Evolutionary conservation across 495 filamentous ascomycete species (phyloP).

Genomic region (Penicillium cosmopolitanum): DNA sequence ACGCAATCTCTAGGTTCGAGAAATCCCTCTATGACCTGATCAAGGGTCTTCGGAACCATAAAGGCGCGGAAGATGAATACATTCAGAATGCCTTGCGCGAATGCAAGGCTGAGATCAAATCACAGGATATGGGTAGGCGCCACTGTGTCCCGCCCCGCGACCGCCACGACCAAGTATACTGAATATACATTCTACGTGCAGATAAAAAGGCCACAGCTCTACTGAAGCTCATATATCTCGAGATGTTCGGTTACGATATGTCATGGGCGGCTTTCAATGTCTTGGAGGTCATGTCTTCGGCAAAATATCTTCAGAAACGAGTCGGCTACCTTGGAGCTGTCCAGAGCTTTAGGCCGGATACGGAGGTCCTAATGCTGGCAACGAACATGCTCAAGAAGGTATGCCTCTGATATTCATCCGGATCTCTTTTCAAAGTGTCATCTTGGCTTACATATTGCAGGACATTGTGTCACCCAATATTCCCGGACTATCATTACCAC

Average conservation of each 20-base stretch:
- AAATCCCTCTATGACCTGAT: slow-evolving; percentile 99
- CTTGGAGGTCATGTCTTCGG: slow-evolving; percentile 95
- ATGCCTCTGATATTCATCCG: background rate
- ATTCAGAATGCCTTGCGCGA: slow-evolving; percentile 88
- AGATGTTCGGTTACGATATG: slow-evolving; percentile 99
- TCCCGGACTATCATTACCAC: slow-evolving; percentile 78
- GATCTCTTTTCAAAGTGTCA: slow-evolving; percentile 9
- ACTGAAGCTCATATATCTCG: slow-evolving; percentile 92
- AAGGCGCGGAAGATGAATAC: slow-evolving; percentile 90
- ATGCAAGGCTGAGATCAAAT: slow-evolving; percentile 88
- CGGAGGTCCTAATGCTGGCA: slow-evolving; percentile 95
- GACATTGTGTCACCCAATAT: slow-evolving; percentile 78
- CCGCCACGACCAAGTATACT: slow-evolving; percentile 21
- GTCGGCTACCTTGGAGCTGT: slow-evolving; percentile 96
- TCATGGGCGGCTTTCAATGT: slow-evolving; percentile 99
- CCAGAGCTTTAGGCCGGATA: slow-evolving; percentile 93
- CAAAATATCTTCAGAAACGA: slow-evolving; percentile 91
- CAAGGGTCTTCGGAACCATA: slow-evolving; percentile 89
- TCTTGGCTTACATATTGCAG: slow-evolving; percentile 41
- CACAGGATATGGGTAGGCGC: slow-evolving; percentile 80
- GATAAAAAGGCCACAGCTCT: slow-evolving; percentile 96
- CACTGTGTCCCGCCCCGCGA: slow-evolving; percentile 7
- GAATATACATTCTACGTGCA: slow-evolving; percentile 32
- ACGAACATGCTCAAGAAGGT: slow-evolving; percentile 98
- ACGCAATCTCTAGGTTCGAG: slow-evolving; percentile 73